These are phyloP conservation scores for Leccinum sublutescens DNA, from an alignment of 768 basidiomycete genomes.

Conservation along the genomic window DNA sequence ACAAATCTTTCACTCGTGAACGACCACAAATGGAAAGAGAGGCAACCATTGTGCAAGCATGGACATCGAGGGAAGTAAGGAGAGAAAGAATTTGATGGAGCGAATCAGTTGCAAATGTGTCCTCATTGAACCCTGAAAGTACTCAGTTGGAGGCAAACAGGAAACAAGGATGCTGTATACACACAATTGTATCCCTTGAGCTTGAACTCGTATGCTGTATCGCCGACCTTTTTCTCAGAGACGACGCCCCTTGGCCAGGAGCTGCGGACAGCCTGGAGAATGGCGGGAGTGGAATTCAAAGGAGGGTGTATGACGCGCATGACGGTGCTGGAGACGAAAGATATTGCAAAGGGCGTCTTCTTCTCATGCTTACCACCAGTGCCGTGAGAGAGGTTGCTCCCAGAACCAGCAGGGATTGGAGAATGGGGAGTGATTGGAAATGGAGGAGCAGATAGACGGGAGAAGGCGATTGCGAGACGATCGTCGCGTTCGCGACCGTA, in stretches of 20 bases:
- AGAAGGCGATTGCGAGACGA: conserved; percentile 68
- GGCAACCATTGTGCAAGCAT: conserved; percentile 64
- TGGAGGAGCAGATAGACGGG: conserved; percentile 41
- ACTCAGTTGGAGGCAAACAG: conserved; percentile 19
- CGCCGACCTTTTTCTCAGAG: conserved; percentile 72
- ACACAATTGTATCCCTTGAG: conserved; percentile 78
- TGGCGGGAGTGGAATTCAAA: conserved; percentile 72
- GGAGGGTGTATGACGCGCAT: conserved; percentile 79
- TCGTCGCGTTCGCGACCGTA: conserved; percentile 79
- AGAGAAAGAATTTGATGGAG: conserved; percentile 68
- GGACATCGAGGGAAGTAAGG: conserved; percentile 61
- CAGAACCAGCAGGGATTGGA: conserved; percentile 40
- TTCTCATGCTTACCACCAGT: conserved; percentile 31
- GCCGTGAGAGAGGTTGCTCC: conserved; percentile 38
- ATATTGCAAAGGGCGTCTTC: conserved; percentile 64
- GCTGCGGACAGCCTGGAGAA: conserved; percentile 72
- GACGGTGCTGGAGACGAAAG: conserved; percentile 63
- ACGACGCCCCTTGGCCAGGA: conserved; percentile 81
- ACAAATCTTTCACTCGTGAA: conserved; percentile 72
- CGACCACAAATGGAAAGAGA: conserved; percentile 72
- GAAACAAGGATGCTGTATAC: conserved; percentile 24
- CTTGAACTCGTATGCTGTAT: conserved; percentile 75
- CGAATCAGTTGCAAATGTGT: conserved; percentile 73
- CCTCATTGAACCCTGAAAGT: conserved; percentile 70
- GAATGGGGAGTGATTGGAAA: conserved; percentile 40